Base-by-base conservation (phyloP, 768 basidiomycete species). In the Porphyrellus cyaneotinctus region DNA sequence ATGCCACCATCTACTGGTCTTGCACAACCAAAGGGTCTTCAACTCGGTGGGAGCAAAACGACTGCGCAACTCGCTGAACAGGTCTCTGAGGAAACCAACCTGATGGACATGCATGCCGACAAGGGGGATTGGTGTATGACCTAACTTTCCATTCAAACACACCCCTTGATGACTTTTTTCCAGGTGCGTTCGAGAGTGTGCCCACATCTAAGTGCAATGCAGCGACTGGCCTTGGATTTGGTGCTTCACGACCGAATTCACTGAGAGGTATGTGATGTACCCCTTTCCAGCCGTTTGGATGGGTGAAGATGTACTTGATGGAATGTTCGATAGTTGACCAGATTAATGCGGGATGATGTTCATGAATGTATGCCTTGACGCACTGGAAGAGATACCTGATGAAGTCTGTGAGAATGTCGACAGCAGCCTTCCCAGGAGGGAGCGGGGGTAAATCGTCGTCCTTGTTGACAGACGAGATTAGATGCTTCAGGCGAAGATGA, bases 21-120 rank as follows among this genome's bases (percentile, higher is more conserved):
- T 15, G 66, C 74, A 18, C 81, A 41, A 15, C 39, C 39, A 10
- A 22, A 22, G 10, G 20, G 37, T 7, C 9, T 38, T 10, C 37
- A 20, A 22, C 20, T 22, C 2, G 20, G 37, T 20, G 11, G 37
- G 37, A 22, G 37, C 37, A 38, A 22, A 18, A 22, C 37, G 2
- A 38, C 7, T 13, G 37, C 18, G 3, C 14, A 22, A 22, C 18
- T 22, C 9, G 26, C 26, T 9, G 9, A 28, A 28, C 26, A 28
- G 37, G 20, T 38, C 20, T 9, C 37, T 11, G 37, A 38, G 10
- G 37, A 20, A 22, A 18, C 9, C 20, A 20, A 38, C 11, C 38
- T 39, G 38, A 22, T 39, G 20, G 38, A 22, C 15, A 10, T 39
- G 20, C 15, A 39, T 22, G 20, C 38, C 20, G 20, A 22, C 18